These are phyloP conservation scores for Cotoneaster glaucophyllus DNA, from an alignment of 306 rosid species.

Conservation along the genomic window DNA sequence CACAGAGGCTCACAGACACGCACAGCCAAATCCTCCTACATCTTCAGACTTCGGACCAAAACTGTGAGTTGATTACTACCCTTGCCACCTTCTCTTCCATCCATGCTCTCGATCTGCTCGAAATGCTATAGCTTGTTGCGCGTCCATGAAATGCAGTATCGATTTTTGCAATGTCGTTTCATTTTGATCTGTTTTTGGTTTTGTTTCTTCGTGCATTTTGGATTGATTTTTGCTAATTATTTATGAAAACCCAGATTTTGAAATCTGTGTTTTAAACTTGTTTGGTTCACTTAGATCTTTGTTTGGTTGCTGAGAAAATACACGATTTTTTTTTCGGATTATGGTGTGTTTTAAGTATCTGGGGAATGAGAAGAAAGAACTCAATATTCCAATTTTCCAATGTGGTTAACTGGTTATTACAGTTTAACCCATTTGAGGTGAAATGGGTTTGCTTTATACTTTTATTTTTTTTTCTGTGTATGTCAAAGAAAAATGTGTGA, in stretches of 20 bases:
- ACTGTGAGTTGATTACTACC: conserved; percentile 38
- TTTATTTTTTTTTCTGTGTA: not conserved
- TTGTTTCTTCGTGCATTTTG: not conserved
- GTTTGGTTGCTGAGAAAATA: conserved; percentile 20
- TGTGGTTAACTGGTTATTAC: not conserved
- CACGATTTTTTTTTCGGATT: not conserved
- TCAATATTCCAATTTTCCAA: not conserved
- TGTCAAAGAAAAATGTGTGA: not conserved
- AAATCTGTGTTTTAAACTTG: not conserved
- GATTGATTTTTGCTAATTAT: not conserved
- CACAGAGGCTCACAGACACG: not conserved
- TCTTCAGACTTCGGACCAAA: conserved; percentile 41
- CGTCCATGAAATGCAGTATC: conserved; percentile 15
- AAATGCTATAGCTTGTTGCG: not conserved
- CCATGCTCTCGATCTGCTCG: conserved; percentile 1
- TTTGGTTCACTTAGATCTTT: conserved; percentile 6
- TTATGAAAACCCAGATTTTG: not conserved
- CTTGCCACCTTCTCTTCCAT: conserved; percentile 2
- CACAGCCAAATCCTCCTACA: not conserved
- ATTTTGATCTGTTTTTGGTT: conserved; percentile 4
- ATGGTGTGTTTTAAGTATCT: not conserved
- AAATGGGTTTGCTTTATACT: not conserved
- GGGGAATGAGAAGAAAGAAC: not conserved
- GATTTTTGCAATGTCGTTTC: conserved; percentile 9
- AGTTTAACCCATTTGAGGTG: not conserved